Percentiles rank a stretch among this genome's conserved stretches.
These are phyloP conservation scores for Schizosaccharomyces cryophilus DNA, from an alignment of 805 yeast genomes.

Conservation along the genomic window DNA sequence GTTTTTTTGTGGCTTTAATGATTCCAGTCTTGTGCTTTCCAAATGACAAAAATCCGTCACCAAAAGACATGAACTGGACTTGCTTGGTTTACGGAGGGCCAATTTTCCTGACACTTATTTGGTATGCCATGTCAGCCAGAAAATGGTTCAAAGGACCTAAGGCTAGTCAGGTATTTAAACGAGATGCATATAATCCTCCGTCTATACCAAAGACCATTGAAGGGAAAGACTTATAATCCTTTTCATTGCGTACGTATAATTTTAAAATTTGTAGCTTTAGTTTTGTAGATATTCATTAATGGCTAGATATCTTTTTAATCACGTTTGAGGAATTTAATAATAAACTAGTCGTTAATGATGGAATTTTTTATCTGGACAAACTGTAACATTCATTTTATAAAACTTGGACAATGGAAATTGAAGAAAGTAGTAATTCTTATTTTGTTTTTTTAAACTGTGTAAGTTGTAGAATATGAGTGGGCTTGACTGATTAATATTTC, in stretches of 20 bases:
- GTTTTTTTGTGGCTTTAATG: conserved; percentile 28
- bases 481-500: no score
- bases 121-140: neutral
- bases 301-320: neutral
- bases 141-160: conserved; percentile 2
- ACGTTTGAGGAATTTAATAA: neutral
- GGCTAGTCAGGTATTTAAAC: neutral
- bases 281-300: neutral
- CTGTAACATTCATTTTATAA: no score
- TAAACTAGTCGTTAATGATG: no score
- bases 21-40: conserved; percentile 33
- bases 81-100: neutral
- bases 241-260: neutral
- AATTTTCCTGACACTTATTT: neutral
- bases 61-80: conserved; percentile 1
- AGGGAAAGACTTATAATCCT: neutral
- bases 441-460: no score
- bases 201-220: neutral
- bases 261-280: neutral
- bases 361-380: no score
- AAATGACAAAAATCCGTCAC: neutral
- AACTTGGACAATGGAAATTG: no score
- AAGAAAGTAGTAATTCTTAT: no score
- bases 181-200: neutral
- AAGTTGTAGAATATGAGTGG: no score